These are phyloP conservation scores for Starmerella etchellsii DNA, from an alignment of 805 yeast species.

Conservation along the genomic window DNA sequence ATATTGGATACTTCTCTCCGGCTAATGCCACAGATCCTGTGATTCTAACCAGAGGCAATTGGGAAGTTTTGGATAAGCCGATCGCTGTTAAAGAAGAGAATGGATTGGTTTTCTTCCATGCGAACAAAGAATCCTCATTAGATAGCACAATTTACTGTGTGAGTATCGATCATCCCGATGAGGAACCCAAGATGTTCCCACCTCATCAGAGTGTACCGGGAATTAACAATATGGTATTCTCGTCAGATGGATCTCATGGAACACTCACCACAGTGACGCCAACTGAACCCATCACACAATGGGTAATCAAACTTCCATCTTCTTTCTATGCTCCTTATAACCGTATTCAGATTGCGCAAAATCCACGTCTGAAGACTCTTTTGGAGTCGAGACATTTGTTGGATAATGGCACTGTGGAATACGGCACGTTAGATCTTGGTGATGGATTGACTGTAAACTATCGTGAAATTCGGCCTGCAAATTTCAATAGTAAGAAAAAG, in stretches of 20 bases:
- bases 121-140: slow-evolving; percentile 64
- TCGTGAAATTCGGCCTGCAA: slow-evolving; percentile 64
- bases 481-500: slow-evolving; percentile 44
- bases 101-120: slow-evolving; percentile 48
- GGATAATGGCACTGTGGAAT: slow-evolving; percentile 36
- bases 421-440: slow-evolving; percentile 36
- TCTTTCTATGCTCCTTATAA: not conserved
- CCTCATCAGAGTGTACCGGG: slow-evolving; percentile 56
- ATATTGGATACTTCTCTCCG: slow-evolving; percentile 75
- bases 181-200: slow-evolving; percentile 36
- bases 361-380: slow-evolving; percentile 20
- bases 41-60: slow-evolving; percentile 59
- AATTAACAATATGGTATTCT: slow-evolving; percentile 59
- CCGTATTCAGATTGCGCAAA: slow-evolving; percentile 17
- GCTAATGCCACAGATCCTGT: slow-evolving; percentile 41
- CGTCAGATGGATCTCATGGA: slow-evolving; percentile 64
- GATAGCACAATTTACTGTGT: slow-evolving; percentile 78
- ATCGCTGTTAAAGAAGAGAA: slow-evolving; percentile 36
- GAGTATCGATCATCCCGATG: slow-evolving; percentile 36
- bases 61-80: slow-evolving; percentile 80
- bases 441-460: slow-evolving; percentile 37
- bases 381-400: slow-evolving; percentile 29
- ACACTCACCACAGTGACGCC: slow-evolving; percentile 70
- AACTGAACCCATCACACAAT: slow-evolving; percentile 57
- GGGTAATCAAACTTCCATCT: slow-evolving; percentile 39